Evolutionary conservation across 2,329 filamentous ascomycete species (phyloP).

Genomic region (Ceratocystis smalleyi): DNA sequence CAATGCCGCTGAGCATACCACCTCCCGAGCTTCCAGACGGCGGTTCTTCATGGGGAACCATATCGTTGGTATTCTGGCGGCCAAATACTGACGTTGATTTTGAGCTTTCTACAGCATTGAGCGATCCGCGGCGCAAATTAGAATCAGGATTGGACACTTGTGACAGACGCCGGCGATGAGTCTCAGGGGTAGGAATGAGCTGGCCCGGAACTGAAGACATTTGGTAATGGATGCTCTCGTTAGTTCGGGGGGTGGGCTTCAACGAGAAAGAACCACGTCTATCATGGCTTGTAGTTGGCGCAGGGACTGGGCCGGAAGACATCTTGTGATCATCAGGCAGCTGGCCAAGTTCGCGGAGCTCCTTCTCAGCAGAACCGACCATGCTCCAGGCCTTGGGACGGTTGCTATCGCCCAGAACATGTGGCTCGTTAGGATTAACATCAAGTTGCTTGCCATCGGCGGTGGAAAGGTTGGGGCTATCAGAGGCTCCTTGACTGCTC

Average conservation of each 20-base stretch:
- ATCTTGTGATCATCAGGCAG: conserved; percentile 7
- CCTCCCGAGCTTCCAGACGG: background rate
- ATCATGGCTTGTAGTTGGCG: background rate
- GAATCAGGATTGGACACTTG: conserved; percentile 7
- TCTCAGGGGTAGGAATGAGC: conserved; percentile 11
- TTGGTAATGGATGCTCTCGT: conserved; percentile 10
- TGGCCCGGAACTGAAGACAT: conserved; percentile 12
- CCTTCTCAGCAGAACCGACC: conserved; percentile 35
- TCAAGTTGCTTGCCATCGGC: conserved; percentile 3
- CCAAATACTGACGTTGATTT: background rate
- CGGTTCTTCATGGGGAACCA: background rate
- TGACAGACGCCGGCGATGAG: conserved; percentile 7
- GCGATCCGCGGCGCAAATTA: background rate
- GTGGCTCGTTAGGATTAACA: conserved; percentile 12
- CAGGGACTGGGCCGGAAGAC: background rate
- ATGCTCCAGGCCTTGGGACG: conserved; percentile 26
- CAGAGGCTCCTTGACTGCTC: background rate
- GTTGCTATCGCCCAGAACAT: conserved; percentile 6
- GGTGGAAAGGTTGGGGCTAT: background rate
- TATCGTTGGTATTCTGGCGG: background rate
- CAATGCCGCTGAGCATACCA: conserved; percentile 12
- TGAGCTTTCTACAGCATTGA: background rate
- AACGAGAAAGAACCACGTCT: conserved; percentile 8
- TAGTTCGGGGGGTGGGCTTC: conserved; percentile 7
- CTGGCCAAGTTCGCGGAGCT: conserved; percentile 33